Conservation (phyloP, 2,329 filamentous ascomycete genomes). For the Aspergillus amoenus region DNA sequence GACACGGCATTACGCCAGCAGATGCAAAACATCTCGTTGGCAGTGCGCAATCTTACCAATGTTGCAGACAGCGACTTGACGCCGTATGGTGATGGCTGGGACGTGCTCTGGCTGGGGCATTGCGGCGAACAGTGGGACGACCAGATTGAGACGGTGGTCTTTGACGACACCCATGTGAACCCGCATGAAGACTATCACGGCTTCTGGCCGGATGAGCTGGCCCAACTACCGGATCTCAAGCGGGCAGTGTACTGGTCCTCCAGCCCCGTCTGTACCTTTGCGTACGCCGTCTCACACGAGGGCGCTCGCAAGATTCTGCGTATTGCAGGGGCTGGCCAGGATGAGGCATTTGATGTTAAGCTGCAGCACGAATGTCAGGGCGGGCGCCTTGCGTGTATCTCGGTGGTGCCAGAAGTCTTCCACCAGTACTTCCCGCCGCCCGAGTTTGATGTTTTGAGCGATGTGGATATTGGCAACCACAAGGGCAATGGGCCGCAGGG, state of each 20-base stretch:
- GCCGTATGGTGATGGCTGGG: conserved; percentile 36
- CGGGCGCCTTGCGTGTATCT: conserved; percentile 32
- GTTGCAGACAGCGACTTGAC: conserved; percentile 1
- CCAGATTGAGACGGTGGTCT: conserved; percentile 19
- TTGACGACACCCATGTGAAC: conserved; percentile 25
- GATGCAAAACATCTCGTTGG: conserved; percentile 30
- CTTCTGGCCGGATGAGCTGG: conserved; percentile 14
- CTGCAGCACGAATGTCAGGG: conserved; percentile 31
- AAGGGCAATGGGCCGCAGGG: conserved; percentile 16
- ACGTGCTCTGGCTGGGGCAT: conserved; percentile 41
- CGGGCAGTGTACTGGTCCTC: conserved; percentile 29
- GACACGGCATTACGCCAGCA: conserved; percentile 35
- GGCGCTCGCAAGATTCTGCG: conserved; percentile 35
- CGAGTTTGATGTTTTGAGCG: conserved; percentile 24
- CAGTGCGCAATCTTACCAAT: conserved; percentile 29
- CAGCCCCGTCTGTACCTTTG: conserved; percentile 34
- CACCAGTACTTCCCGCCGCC: conserved; percentile 35
- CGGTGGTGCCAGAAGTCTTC: conserved; percentile 39
- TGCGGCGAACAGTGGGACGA: conserved; percentile 26
- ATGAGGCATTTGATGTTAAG: conserved; percentile 37
- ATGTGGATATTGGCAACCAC: conserved; percentile 24
- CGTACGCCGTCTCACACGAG: conserved; percentile 42
- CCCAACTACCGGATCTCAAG: conserved; percentile 13
- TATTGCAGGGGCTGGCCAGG: conserved; percentile 25
- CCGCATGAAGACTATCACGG: conserved; percentile 20